Evolutionary conservation across 192 early-diverging fungal genomes (phyloP).

Genomic region (Pecoramyces ruminantium): DNA sequence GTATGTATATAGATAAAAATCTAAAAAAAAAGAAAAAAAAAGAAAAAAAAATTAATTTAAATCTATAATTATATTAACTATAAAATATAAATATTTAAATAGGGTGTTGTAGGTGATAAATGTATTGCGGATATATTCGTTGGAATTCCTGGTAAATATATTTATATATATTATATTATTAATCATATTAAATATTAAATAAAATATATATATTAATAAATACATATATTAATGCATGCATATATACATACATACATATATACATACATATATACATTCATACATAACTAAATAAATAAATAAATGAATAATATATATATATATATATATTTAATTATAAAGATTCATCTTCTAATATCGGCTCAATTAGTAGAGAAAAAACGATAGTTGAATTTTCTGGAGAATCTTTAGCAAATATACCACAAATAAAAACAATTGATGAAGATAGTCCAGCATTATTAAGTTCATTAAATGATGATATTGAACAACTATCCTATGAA

Average conservation of each 20-base stretch:
- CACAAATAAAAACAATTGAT: not conserved
- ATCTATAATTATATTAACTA: too few species aligned
- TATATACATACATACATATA: too few species aligned
- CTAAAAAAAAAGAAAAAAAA: too few species aligned
- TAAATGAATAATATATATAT: too few species aligned
- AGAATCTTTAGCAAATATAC: not conserved
- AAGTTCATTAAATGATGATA: not conserved
- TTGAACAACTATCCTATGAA: not conserved
- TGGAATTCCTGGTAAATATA: slow-evolving; percentile 12
- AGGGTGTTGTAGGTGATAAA: slow-evolving; percentile 6
- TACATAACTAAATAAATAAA: too few species aligned
- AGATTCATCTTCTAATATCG: not conserved
- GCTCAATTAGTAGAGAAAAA: not conserved
- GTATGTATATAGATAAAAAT: slow-evolving; percentile 2
- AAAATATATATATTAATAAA: too few species aligned
- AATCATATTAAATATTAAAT: too few species aligned
- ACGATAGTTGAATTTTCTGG: not conserved
- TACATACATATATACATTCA: too few species aligned
- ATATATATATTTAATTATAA: too few species aligned
- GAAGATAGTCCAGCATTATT: not conserved
- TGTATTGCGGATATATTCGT: slow-evolving; percentile 18
- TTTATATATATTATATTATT: too few species aligned
- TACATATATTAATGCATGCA: too few species aligned
- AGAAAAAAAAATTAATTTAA: too few species aligned
- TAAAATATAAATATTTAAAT: not conserved